Evolutionary conservation across 208 protist species (phyloP), one percentile per base, ranked within the genome.

Genomic region (Leishmania lainsoni): DNA sequence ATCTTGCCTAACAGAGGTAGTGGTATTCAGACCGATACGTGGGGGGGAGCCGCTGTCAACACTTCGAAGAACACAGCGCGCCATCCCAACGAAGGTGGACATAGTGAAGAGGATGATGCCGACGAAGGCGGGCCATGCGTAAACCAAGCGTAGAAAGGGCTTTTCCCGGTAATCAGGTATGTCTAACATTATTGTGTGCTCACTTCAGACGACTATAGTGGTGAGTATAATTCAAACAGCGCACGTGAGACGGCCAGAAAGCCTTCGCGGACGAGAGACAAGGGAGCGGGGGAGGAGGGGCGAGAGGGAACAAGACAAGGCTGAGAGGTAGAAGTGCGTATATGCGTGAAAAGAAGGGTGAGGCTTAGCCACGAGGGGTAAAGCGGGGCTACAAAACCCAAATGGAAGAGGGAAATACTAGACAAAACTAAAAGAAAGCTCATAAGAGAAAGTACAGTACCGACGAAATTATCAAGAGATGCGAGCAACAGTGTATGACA

Each of bases 41-140:
- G 51, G 75, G 52, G 75, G 1, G 65, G 51, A 32, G 26, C 49
- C 12, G 69, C 56, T 5, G 35, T 79, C 81, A 14, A 84, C 20
- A 5, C 70, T 70, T 1, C 69, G 63, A 3, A 70, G 6, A 5
- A 86, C 69, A 61, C 81, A 88, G 45, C 78, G 86, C 2, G 58
- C 49, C 35, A 76, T 26, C 5, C 84, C 70, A 39, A 75, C 58
- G 2, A 75, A 84, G 0, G 88, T 91, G 77, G 85, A 87, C 17
- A 84, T 26, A 45, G 89, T 79, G 61, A 88, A 89, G 42, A 85
- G 17, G 58, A 88, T 59, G 3, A 86, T 78, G 22, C 75, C 58
- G 8, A 92, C 32, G 35, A 96, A 80, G 26, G 82, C 70, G 0
- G 92, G 92, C 92, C 92, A 96, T 16, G 88, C 84, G 61, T 91